Conservation (phyloP, 75 land plant genomes). For the Selaginella tamariscina region DNA sequence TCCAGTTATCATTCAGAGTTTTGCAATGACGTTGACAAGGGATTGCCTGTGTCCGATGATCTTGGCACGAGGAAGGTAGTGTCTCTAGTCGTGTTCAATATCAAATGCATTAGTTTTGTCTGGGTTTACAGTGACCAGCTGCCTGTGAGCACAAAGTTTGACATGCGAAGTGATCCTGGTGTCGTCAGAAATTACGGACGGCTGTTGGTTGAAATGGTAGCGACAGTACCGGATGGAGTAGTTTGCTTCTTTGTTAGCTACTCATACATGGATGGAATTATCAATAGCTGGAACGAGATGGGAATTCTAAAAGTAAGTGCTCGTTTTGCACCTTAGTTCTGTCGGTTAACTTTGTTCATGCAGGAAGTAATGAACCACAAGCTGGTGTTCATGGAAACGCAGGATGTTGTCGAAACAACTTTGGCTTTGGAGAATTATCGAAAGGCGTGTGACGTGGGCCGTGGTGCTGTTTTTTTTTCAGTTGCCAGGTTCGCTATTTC, state of each 20-base stretch:
- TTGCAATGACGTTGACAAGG: constrained; percentile 90
- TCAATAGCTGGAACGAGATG: constrained; percentile 96
- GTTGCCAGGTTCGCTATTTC: constrained; percentile 71
- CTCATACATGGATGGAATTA: constrained; percentile 96
- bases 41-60: constrained; percentile 99
- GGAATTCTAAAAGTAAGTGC: constrained; percentile 74
- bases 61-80: constrained; percentile 94
- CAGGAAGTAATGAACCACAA: constrained; percentile 99
- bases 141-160: constrained; percentile 96
- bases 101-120: neutral
- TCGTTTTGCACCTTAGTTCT: neutral
- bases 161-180: constrained; percentile 99
- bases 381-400: constrained; percentile 97
- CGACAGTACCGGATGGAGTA: constrained; percentile 93
- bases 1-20: constrained; percentile 86
- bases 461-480: constrained; percentile 99
- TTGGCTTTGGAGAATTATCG: constrained; percentile 95
- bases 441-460: constrained; percentile 95
- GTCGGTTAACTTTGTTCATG: neutral
- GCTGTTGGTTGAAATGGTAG: constrained; percentile 91
- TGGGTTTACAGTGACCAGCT: constrained; percentile 81
- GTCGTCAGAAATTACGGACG: constrained; percentile 95
- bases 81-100: neutral
- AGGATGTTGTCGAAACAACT: constrained; percentile 96
- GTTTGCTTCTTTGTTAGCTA: constrained; percentile 99